Conservation (phyloP, 805 yeast genomes). For the Saccharomycopsis schoenii region DNA sequence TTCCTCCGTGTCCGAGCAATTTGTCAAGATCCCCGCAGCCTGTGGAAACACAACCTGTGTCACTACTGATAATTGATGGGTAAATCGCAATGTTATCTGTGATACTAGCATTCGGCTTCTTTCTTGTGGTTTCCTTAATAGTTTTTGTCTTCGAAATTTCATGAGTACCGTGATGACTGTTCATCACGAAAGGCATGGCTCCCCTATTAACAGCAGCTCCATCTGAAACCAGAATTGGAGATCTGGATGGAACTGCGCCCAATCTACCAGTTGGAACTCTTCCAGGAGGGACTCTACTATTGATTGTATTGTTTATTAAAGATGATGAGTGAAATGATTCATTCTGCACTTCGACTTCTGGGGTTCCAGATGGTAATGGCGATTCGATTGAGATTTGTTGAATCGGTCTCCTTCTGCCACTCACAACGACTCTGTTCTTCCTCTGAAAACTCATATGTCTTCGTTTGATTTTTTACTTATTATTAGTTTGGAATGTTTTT, state of each 20-base stretch:
- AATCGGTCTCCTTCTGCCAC: slow-evolving; percentile 1
- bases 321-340: background rate
- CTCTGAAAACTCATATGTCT: slow-evolving; percentile 16
- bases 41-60: slow-evolving; percentile 59
- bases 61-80: slow-evolving; percentile 71
- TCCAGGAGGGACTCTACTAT: background rate
- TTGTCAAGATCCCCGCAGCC: slow-evolving; percentile 72
- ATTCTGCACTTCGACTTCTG: background rate
- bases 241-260: background rate
- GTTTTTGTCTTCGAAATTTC: background rate
- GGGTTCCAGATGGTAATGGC: background rate
- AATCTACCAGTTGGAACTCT: background rate
- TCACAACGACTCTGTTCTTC: slow-evolving; percentile 4
- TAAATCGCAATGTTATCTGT: slow-evolving; percentile 46
- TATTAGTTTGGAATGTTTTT: background rate
- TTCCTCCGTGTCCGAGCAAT: slow-evolving; percentile 68
- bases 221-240: background rate
- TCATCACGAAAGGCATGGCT: too few species aligned
- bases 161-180: too few species aligned
- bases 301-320: background rate
- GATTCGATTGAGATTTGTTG: background rate
- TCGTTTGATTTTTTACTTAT: background rate
- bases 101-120: background rate
- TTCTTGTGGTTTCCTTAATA: background rate
- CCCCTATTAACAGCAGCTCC: background rate